Percentiles rank a stretch among this genome's conserved stretches.
Conservation (phyloP, 352 stramenopile genomes). For the Peronosclerospora sorghi region DNA sequence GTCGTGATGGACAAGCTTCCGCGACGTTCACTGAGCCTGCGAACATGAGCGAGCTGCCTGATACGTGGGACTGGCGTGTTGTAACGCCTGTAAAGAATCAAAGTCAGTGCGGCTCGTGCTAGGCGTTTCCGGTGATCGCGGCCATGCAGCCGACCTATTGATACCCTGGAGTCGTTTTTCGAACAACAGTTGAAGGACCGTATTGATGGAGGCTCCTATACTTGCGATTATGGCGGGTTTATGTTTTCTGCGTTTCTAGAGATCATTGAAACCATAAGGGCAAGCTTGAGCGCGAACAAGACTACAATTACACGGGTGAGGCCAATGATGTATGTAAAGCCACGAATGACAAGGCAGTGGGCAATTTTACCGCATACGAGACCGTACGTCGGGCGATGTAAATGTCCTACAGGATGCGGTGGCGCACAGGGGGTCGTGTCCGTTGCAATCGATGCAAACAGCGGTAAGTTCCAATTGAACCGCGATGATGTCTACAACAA, state of each 20-base stretch:
- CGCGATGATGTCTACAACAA: slow-evolving; percentile 52
- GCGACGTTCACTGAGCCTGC: slow-evolving; percentile 15
- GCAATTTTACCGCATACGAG: slow-evolving; percentile 71
- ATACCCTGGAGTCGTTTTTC: slow-evolving; percentile 86
- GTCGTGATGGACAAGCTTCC: not conserved
- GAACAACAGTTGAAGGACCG: slow-evolving; percentile 98
- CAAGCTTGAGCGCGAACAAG: slow-evolving; percentile 85
- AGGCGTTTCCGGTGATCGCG: slow-evolving; percentile 94
- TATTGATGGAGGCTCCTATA: slow-evolving; percentile 86
- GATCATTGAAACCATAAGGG: slow-evolving; percentile 78
- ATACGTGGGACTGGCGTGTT: slow-evolving; percentile 88
- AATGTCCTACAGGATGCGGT: slow-evolving; percentile 72
- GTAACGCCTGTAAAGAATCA: slow-evolving; percentile 92
- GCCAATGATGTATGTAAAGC: slow-evolving; percentile 84
- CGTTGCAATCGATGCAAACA: slow-evolving; percentile 79
- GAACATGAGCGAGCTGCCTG: slow-evolving; percentile 31
- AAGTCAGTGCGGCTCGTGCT: slow-evolving; percentile 91
- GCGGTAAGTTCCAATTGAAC: slow-evolving; percentile 72
- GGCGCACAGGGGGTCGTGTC: slow-evolving; percentile 61
- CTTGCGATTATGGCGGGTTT: slow-evolving; percentile 91
- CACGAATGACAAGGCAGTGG: slow-evolving; percentile 64
- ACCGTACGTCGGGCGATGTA: slow-evolving; percentile 67
- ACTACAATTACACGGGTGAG: slow-evolving; percentile 91
- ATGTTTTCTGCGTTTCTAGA: slow-evolving; percentile 97
- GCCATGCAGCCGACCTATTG: slow-evolving; percentile 92